Base-by-base conservation (phyloP, 2,329 filamentous ascomycete species). In the Chaetomium globosum region DNA sequence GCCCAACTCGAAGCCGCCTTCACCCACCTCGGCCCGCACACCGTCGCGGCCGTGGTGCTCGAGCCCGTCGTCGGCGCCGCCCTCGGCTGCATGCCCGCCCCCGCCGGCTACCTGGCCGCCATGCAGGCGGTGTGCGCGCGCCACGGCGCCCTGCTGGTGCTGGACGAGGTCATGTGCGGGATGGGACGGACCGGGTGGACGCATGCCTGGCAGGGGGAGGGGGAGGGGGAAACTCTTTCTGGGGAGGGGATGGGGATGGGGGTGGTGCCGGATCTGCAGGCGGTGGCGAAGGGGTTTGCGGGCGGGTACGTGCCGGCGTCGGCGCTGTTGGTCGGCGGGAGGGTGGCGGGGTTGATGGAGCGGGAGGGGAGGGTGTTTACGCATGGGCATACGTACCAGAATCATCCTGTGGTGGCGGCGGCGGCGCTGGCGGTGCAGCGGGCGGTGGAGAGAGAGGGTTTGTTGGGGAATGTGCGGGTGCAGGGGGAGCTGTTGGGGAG, bases 91-190 rank as follows among this genome's bases (percentile, higher is more conserved):
- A 86, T 91, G 0, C 83, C 87, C 0, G 80, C 88, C 0, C 81
- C 88, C 0, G 78, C 80, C 0, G 90, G 89, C 0, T 95, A 95
- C 69, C 86, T 93, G 58, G 77, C 80, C 59, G 89, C 88, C 0
- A 85, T 94, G 76, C 84, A 84, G 71, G 78, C 79, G 1, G 79
- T 95, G 1, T 95, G 91, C 74, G 83, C 89, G 60, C 85, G 85
- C 66, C 81, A 94, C 72, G 90, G 89, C 0, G 86, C 88, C 0
- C 82, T 95, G 0, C 80, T 95, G n/a, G 88, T 94, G 54, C 77
- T 94, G 0, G 92, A 95, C 71, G 91, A 94, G 59, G 82, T 92
- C 53, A 91, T 93, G 89, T 88, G 85, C 56, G 88, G 88, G 2
- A 83, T 84, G 75, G 87, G 87, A 1, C 78, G 87, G 1, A 82